Conservation (phyloP, 805 yeast genomes). For the Nakazawaea molendinolei region DNA sequence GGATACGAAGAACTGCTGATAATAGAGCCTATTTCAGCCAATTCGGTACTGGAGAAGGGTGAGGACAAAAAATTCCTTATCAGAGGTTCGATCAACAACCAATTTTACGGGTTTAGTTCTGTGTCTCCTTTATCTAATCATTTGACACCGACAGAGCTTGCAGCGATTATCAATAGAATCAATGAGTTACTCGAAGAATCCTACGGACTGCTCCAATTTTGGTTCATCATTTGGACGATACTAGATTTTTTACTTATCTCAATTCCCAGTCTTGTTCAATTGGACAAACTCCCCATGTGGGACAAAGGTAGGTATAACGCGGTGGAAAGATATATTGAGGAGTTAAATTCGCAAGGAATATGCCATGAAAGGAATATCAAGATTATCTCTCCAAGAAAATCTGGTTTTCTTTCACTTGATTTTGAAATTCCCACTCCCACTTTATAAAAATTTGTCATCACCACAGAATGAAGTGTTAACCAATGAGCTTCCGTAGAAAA, state of each 20-base stretch:
- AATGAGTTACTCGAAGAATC: slow-evolving; percentile 37
- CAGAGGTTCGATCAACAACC: slow-evolving; percentile 29
- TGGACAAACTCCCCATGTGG: slow-evolving; percentile 12
- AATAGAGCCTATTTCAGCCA: slow-evolving; percentile 12
- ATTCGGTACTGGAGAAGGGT: not conserved
- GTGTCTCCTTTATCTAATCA: slow-evolving; percentile 40
- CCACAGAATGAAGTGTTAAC: too few species aligned
- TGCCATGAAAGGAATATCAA: slow-evolving; percentile 22
- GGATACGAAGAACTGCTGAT: slow-evolving; percentile 63
- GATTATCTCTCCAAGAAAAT: slow-evolving; percentile 39
- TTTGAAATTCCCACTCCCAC: slow-evolving; percentile 46
- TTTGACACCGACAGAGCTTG: slow-evolving; percentile 32
- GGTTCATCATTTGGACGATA: slow-evolving; percentile 33
- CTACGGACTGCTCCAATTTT: slow-evolving; percentile 30
- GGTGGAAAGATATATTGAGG: slow-evolving; percentile 36
- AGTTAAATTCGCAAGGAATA: slow-evolving; percentile 22
- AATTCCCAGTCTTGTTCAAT: slow-evolving; percentile 18
- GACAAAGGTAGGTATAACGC: slow-evolving; percentile 26
- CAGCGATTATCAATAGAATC: slow-evolving; percentile 32
- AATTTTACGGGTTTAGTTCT: slow-evolving; percentile 47
- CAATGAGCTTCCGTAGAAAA: too few species aligned
- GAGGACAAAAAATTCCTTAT: slow-evolving; percentile 24
- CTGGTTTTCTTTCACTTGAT: slow-evolving; percentile 54
- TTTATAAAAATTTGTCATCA: too few species aligned
- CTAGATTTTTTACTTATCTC: slow-evolving; percentile 36